Conservation (phyloP, 2,329 filamentous ascomycete genomes). For the Penicillium sp. region DNA sequence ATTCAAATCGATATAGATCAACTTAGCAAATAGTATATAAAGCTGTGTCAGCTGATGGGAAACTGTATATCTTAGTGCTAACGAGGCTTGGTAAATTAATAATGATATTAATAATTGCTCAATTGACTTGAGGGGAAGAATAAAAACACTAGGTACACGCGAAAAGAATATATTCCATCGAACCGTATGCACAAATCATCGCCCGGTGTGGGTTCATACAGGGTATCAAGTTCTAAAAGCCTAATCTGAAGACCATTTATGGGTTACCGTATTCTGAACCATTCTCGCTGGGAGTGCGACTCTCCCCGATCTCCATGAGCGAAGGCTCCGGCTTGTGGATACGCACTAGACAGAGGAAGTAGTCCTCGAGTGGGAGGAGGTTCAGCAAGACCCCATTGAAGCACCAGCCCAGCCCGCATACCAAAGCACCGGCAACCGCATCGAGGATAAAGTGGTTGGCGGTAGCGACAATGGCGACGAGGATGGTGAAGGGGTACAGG, state of each 20-base stretch:
- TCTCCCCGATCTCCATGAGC: neutral
- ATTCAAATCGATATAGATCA: too few relatives aligned
- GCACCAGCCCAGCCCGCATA: constrained; percentile 66
- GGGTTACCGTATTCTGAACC: neutral
- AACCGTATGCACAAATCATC: constrained; percentile 1
- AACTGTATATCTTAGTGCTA: too few relatives aligned
- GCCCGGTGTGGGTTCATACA: constrained; percentile 1
- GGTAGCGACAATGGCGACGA: constrained; percentile 69
- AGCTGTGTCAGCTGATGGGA: too few relatives aligned
- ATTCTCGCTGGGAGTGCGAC: constrained; percentile 14
- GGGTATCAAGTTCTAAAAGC: constrained; percentile 14
- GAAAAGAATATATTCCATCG: neutral
- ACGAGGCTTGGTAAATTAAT: too few relatives aligned
- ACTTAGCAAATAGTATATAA: too few relatives aligned
- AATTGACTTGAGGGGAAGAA: too few relatives aligned
- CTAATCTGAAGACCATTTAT: neutral
- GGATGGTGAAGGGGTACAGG: constrained; percentile 65
- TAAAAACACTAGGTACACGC: neutral
- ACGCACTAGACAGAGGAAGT: constrained; percentile 62
- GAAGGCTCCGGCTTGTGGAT: constrained; percentile 63
- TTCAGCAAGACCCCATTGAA: constrained; percentile 60
- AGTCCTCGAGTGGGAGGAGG: constrained; percentile 66
- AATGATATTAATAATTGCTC: too few relatives aligned
- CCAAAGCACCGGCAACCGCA: constrained; percentile 66
- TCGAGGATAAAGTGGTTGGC: constrained; percentile 74